Percentiles rank a stretch among this genome's conserved stretches.
phyloP scores from a whole-genome alignment of 192 early-diverging fungal species.

The Dissophora globulifera region DNA sequence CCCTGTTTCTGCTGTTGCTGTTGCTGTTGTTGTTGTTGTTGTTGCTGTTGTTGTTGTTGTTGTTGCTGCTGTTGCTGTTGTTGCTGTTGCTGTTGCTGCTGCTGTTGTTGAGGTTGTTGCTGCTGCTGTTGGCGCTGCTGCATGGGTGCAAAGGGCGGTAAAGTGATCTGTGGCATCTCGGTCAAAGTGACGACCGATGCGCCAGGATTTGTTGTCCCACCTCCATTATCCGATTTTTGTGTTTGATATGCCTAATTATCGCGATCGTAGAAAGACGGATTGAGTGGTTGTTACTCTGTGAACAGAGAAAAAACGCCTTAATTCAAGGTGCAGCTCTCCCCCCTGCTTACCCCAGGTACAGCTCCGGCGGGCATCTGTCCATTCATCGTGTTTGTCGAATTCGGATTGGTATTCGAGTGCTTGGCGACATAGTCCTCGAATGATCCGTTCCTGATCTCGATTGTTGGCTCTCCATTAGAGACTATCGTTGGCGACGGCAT shows the following conservation, averaged over 20 bases:
- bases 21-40: slow-evolving; percentile 28
- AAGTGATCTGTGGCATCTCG: slow-evolving; percentile 48
- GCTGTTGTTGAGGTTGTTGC: slow-evolving; percentile 25
- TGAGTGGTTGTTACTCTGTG: no score
- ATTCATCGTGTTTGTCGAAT: no score
- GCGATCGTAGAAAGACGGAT: no score
- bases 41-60: slow-evolving; percentile 32
- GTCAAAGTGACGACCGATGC: slow-evolving; percentile 22
- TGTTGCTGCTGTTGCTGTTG: slow-evolving; percentile 17
- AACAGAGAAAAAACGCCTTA: no score
- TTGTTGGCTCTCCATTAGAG: slow-evolving; percentile 35
- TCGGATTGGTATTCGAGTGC: slow-evolving; percentile 11
- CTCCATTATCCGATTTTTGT: not conserved
- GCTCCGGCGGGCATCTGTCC: no score
- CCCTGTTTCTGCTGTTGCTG: no score
- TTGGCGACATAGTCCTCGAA: slow-evolving; percentile 40
- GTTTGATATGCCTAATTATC: slow-evolving; percentile 31
- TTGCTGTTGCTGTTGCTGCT: slow-evolving; percentile 26
- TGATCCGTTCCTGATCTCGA: slow-evolving; percentile 19
- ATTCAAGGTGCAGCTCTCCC: no score
- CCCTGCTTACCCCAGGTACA: slow-evolving; percentile 26
- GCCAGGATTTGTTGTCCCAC: not conserved
- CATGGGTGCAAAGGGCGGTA: slow-evolving; percentile 47
- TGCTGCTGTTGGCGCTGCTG: slow-evolving; percentile 36
- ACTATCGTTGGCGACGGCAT: slow-evolving; percentile 50